Evolutionary conservation across 495 filamentous ascomycete species (phyloP).

Genomic region (Penicillium flavigenum): DNA sequence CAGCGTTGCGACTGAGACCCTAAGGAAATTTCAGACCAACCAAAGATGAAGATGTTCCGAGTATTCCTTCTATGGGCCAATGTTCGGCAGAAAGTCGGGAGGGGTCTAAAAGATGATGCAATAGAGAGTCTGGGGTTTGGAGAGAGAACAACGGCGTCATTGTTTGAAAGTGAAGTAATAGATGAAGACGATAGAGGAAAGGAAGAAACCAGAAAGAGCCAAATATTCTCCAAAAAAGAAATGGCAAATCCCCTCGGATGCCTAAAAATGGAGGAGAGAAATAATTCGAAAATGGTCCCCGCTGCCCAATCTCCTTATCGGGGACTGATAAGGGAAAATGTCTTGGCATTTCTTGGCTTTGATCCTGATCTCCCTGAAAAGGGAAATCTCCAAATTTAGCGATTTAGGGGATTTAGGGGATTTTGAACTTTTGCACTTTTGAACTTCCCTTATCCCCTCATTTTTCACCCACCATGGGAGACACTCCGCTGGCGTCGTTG

Average conservation of each 20-base stretch:
- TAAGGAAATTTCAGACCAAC: not conserved
- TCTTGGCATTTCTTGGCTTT: not conserved
- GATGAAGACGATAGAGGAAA: conserved; percentile 4
- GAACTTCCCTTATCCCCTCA: not conserved
- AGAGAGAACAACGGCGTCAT: conserved; percentile 45
- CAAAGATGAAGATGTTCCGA: conserved; percentile 19
- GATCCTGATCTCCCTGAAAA: not conserved
- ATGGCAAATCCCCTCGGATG: conserved; percentile 1
- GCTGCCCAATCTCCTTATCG: not conserved
- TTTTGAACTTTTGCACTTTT: not conserved
- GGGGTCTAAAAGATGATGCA: conserved; percentile 35
- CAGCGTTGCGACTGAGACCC: conserved; percentile 13
- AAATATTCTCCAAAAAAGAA: conserved; percentile 9
- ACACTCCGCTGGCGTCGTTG: conserved; percentile 78
- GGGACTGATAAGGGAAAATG: not conserved
- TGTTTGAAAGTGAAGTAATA: conserved; percentile 30
- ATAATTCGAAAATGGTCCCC: not conserved
- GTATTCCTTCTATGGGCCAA: conserved; percentile 18
- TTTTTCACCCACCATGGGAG: conserved; percentile 50
- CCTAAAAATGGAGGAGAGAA: not conserved
- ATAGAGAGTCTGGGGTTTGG: conserved; percentile 30
- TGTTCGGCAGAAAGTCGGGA: conserved; percentile 18
- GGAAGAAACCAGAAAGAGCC: conserved; percentile 1
- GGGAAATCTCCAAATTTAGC: not conserved
- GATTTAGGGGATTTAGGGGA: too few species aligned